A percentile compares a stretch with the other conserved stretches of the same genome.
Evolutionary conservation across 2,329 filamentous ascomycete species (phyloP).

Genomic region (Venturia pyrina): DNA sequence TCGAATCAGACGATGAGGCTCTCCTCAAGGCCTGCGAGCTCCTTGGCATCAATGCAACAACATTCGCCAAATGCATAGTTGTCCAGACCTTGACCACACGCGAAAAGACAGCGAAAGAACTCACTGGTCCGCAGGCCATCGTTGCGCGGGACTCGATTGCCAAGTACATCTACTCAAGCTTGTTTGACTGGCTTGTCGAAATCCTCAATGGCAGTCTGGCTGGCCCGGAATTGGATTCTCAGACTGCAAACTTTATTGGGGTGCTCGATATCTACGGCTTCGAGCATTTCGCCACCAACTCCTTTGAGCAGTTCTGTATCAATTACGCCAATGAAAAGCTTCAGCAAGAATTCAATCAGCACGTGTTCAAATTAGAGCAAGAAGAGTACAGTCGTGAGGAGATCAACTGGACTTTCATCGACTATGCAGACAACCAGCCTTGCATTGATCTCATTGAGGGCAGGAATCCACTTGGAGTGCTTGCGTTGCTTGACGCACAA

Average conservation of each 20-base stretch:
- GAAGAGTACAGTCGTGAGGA: constrained; percentile 94
- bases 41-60: constrained; percentile 73
- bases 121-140: constrained; percentile 84
- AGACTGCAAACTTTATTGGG: constrained; percentile 86
- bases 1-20: constrained; percentile 71
- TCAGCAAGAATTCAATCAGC: constrained; percentile 98
- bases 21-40: constrained; percentile 73
- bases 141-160: constrained; percentile 96
- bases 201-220: constrained; percentile 87
- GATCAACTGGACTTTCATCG: constrained; percentile 99
- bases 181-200: constrained; percentile 99
- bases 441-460: constrained; percentile 98
- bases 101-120: constrained; percentile 93
- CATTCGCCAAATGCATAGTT: constrained; percentile 95
- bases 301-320: constrained; percentile 99
- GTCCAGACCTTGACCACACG: constrained; percentile 94
- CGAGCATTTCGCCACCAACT: constrained; percentile 99
- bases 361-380: constrained; percentile 98
- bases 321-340: constrained; percentile 99
- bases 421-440: constrained; percentile 98
- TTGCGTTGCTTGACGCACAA: constrained; percentile 90
- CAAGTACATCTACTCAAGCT: constrained; percentile 95
- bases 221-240: constrained; percentile 64
- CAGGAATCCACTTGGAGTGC: constrained; percentile 65
- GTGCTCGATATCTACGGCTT: constrained; percentile 99